Base-by-base conservation (phyloP, 2,329 filamentous ascomycete genomes). In the Parastagonospora avenae region DNA sequence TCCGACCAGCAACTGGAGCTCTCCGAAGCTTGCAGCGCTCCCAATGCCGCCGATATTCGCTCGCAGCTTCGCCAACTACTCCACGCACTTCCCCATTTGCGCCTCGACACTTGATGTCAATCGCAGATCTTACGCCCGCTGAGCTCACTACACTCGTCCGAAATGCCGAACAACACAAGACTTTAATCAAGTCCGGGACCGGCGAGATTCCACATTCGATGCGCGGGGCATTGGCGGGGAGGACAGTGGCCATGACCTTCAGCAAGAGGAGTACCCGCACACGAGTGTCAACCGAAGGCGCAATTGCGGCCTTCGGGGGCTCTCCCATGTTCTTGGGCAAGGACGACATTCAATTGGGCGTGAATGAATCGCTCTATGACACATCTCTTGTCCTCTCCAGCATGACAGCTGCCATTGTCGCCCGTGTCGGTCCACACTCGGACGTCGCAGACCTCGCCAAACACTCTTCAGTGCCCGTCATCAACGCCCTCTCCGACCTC, bases 241-340 rank as follows among this genome's bases (percentile, higher is more conserved):
- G 91, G 74, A 92, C 92, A 0, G 85, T 99, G 29, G 93, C 94
- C 60, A 89, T 99, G 86, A 91, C 95, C 82, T 99, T 99, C 80
- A 95, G 84, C 82, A 99, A 99, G 79, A 87, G 92, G 62, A 95
- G 90, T 66, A 99, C 94, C 10, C 85, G 94, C 53, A 99, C 94
- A 10, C 87, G 94, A 55, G 88, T 99, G 29, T 96, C 92, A 1
- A 97, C 92, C 1, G 94, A 99, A 79, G 89, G 89, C 7, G 94
- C 94, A 10, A 87, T 97, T 32, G 85, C 88, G n/a, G 80, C 90
- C 52, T 83, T 99, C 80, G 92, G 92, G 32, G 94, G 93, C 0
- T 89, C 96, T 66, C 88, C 94, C 16, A 97, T 99, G 92, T 99
- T 99, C 72, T 76, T 99, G 51, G 92, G 92, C 66, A 94, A 92